A percentile compares a stretch with the other conserved stretches of the same genome.
Evolutionary conservation across 148 eudicot genomes (phyloP).

Genomic region (Simmondsia chinensis): DNA sequence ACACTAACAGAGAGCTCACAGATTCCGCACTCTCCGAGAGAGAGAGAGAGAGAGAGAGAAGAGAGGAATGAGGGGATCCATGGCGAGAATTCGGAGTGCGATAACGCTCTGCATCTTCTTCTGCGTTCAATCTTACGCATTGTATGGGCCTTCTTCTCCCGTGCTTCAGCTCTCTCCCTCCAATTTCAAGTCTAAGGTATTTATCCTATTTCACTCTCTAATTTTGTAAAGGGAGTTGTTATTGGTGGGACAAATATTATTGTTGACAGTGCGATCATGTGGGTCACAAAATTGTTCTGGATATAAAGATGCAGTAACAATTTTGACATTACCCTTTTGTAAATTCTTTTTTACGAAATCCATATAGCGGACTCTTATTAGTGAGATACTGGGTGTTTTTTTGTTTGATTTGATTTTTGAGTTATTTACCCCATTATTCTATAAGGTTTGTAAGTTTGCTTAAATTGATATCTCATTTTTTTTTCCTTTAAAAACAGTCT

Average conservation of each 20-base stretch:
- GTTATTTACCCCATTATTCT: too few relatives aligned
- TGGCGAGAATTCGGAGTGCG: constrained; percentile 1
- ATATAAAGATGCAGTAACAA: neutral
- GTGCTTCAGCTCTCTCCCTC: constrained; percentile 75
- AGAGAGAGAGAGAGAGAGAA: neutral
- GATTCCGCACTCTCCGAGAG: neutral
- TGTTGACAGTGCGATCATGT: neutral
- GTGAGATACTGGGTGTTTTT: too few relatives aligned
- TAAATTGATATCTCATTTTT: too few relatives aligned
- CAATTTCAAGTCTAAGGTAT: constrained; percentile 88
- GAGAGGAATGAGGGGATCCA: constrained; percentile 18
- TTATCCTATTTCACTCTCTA: neutral
- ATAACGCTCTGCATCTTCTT: constrained; percentile 10
- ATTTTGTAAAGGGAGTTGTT: neutral
- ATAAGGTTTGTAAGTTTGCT: too few relatives aligned
- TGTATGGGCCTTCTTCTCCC: constrained; percentile 70
- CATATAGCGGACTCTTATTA: too few relatives aligned
- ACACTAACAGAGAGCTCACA: neutral
- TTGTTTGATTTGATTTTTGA: too few relatives aligned
- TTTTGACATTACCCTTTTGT: neutral
- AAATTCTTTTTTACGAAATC: neutral
- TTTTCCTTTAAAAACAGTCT: too few relatives aligned
- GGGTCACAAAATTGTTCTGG: neutral
- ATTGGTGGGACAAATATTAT: neutral
- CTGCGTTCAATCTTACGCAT: constrained; percentile 33